Evolutionary conservation across 2,329 filamentous ascomycete species (phyloP), one percentile per base, ranked within the genome.

Genomic region (Clarireedia homoeocarpa): DNA sequence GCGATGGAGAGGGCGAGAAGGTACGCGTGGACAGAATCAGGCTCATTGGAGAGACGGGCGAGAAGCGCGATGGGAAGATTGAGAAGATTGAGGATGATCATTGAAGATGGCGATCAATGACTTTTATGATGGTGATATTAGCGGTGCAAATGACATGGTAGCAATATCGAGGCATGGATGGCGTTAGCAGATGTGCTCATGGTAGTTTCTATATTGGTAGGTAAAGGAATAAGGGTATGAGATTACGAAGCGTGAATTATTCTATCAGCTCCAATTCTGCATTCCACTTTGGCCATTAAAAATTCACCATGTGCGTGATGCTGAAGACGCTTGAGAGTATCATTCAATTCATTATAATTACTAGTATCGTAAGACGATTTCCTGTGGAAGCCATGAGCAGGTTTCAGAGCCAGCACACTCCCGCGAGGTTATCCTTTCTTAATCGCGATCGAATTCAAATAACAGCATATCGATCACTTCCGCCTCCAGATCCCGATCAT

Each of bases 11-110:
- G 51, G 82, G 85, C 45, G 91, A 97, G 70, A 91, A 89, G 76
- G 86, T 94, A 57, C 84, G 94, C 56, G 72, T 99, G 50, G 89
- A 94, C 72, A 79, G 89, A 51, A 73, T 94, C 62, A 79, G 83
- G 64, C 76, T 97, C 55, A 85, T 97, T 67, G 94, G 94, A 30
- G 92, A 97, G 72, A 82, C 84, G 15, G 92, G 94, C 14, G 86
- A 95, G 77, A 96, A 95, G 81, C 81, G 91, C 59, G 88, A 94
- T 56, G 92, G 91, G 63, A 95, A 95, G 77, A 75, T 99, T 63
- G 90, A 97, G 79, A 97, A 97, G 83, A 82, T 96, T 69, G 89
- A 85, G 14, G 87, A 95, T 64, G 86, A 89, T 69, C 71, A 75
- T 27, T 83, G 83, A 53, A 80, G 85, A 60, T 51, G 53, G 50